phyloP scores from a whole-genome alignment of 495 filamentous ascomycete genomes.

The Amniculicola lignicola region DNA sequence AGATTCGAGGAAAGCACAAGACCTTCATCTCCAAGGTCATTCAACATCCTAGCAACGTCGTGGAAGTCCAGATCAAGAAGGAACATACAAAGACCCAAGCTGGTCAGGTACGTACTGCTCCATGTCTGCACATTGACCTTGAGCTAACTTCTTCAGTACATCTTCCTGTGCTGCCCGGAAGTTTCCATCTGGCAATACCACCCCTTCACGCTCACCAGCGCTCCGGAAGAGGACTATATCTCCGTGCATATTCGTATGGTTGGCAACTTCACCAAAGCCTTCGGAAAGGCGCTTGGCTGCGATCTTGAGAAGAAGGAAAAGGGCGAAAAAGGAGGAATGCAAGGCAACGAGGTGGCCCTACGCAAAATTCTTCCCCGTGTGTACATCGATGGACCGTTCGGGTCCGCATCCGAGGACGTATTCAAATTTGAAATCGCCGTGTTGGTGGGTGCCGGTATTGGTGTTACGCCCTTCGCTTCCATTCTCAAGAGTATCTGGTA shows the following conservation, averaged over 20 bases:
- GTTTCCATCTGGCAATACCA: constrained; percentile 78
- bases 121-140: not conserved
- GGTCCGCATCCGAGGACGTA: constrained; percentile 72
- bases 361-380: constrained; percentile 67
- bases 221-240: constrained; percentile 78
- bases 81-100: constrained; percentile 71
- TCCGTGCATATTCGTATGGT: constrained; percentile 73
- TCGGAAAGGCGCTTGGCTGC: constrained; percentile 66
- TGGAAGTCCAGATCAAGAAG: constrained; percentile 84
- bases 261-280: constrained; percentile 63
- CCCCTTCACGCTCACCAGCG: constrained; percentile 74
- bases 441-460: constrained; percentile 68
- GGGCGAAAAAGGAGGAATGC: constrained; percentile 50
- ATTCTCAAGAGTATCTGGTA: constrained; percentile 86
- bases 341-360: constrained; percentile 65
- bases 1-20: constrained; percentile 68
- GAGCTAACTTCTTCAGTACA: constrained; percentile 51
- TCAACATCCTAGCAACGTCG: constrained; percentile 77
- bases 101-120: constrained; percentile 52
- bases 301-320: constrained; percentile 54
- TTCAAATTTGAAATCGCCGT: constrained; percentile 74
- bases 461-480: constrained; percentile 72
- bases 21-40: constrained; percentile 80
- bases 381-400: constrained; percentile 76
- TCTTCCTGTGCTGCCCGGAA: constrained; percentile 77